phyloP scores from a whole-genome alignment of 202 grass and related monocot species.

The Zoysia matrella region DNA sequence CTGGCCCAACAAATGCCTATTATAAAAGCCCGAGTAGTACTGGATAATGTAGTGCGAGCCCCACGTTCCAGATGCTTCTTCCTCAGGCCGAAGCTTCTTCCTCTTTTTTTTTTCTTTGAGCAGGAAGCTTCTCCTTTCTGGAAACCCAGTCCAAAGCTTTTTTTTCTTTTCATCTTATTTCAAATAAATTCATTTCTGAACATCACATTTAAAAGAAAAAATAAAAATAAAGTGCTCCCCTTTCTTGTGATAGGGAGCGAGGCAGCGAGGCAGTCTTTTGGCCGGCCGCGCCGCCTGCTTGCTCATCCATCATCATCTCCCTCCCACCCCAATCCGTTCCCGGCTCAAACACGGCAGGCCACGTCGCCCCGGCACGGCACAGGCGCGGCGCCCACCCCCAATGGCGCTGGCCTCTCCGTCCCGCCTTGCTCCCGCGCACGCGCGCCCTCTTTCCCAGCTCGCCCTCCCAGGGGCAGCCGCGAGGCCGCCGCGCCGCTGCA shows the following conservation, averaged over 20 bases:
- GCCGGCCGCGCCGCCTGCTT: background rate
- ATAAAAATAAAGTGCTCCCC: background rate
- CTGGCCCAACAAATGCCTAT: too few relatives aligned
- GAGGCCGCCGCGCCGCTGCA: slow-evolving; percentile 9
- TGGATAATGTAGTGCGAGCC: too few relatives aligned
- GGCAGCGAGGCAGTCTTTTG: background rate
- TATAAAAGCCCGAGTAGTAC: too few relatives aligned
- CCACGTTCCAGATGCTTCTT: too few relatives aligned
- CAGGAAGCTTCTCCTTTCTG: too few relatives aligned
- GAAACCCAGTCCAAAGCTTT: too few relatives aligned
- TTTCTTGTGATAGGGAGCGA: slow-evolving; percentile 10
- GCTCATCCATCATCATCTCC: background rate
- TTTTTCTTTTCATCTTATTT: too few relatives aligned
- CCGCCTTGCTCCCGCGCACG: slow-evolving; percentile 7
- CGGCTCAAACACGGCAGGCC: slow-evolving; percentile 29
- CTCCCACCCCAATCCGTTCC: slow-evolving; percentile 41
- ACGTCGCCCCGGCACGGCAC: slow-evolving; percentile 24
- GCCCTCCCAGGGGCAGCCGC: background rate
- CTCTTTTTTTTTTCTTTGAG: too few relatives aligned
- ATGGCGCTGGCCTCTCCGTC: slow-evolving; percentile 60
- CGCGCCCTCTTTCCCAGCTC: background rate
- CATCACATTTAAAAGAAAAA: background rate
- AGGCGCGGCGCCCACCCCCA: slow-evolving; percentile 28
- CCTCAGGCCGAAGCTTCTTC: too few relatives aligned
- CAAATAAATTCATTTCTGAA: too few relatives aligned